Conservation (phyloP, 805 yeast genomes). For the Saccharomycopsis vini region DNA sequence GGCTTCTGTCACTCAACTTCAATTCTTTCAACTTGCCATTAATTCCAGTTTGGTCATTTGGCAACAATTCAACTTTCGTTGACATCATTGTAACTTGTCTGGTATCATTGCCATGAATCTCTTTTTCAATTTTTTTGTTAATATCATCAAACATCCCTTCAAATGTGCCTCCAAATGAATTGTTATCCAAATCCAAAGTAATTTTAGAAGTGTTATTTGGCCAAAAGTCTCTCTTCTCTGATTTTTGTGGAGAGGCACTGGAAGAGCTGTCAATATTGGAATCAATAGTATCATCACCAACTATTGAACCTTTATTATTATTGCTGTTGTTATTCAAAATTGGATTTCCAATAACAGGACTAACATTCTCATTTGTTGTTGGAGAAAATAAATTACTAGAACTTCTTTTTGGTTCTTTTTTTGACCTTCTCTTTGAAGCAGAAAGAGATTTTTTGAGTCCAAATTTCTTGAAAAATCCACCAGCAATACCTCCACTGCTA, state of each 20-base stretch:
- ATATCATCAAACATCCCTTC: conserved; percentile 14
- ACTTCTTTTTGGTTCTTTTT: conserved; percentile 5
- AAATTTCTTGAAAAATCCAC: conserved; percentile 17
- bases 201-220: not conserved
- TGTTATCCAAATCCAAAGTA: not conserved
- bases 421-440: not conserved
- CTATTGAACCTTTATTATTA: not conserved
- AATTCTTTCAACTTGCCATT: too few species aligned
- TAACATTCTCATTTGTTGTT: not conserved
- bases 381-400: not conserved
- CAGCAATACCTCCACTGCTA: conserved; percentile 15
- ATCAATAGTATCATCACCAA: not conserved
- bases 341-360: not conserved
- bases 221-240: not conserved
- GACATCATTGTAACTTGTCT: too few species aligned
- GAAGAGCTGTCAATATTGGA: not conserved
- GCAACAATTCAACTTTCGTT: too few species aligned
- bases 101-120: too few species aligned
- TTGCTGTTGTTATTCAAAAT: not conserved
- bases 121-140: conserved; percentile 4
- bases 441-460: conserved; percentile 13
- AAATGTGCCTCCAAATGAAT: conserved; percentile 13
- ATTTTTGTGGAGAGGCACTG: not conserved
- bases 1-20: too few species aligned
- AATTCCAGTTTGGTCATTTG: not conserved